Conservation (phyloP, 2,329 filamentous ascomycete genomes). For the Paradendryphiella salina region DNA sequence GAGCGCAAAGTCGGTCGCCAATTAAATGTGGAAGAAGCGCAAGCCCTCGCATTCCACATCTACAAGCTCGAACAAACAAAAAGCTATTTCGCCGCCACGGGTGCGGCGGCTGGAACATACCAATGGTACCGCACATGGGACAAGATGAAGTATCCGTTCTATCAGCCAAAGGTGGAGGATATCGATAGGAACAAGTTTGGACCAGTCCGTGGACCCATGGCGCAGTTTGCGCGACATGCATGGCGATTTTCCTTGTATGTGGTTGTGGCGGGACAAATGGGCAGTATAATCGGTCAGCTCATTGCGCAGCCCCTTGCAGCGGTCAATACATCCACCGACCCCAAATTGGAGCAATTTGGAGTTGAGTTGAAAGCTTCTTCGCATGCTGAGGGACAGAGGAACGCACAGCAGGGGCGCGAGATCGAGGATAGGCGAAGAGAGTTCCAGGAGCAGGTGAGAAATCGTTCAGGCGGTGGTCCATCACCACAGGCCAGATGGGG, state of each 20-base stretch:
- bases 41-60: conserved; percentile 49
- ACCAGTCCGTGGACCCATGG: conserved; percentile 39
- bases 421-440: conserved; percentile 27
- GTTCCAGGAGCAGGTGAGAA: conserved; percentile 25
- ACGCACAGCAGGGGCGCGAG: conserved; percentile 18
- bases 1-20: conserved; percentile 44
- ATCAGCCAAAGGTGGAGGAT: conserved; percentile 44
- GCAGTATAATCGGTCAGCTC: conserved; percentile 40
- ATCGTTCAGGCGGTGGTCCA: conserved; percentile 37
- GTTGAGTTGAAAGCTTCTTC: conserved; percentile 41
- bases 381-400: conserved; percentile 13
- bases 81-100: conserved; percentile 46
- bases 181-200: conserved; percentile 49
- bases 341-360: conserved; percentile 47
- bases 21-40: conserved; percentile 48
- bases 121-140: conserved; percentile 42
- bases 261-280: conserved; percentile 36
- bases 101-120: conserved; percentile 37
- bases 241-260: conserved; percentile 36
- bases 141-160: conserved; percentile 50
- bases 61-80: conserved; percentile 45
- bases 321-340: conserved; percentile 45
- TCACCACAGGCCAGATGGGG: conserved; percentile 44
- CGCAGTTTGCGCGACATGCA: conserved; percentile 32
- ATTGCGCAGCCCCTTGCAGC: conserved; percentile 42